Base-by-base conservation (phyloP, 306 rosid species). In the Malus orientalis region DNA sequence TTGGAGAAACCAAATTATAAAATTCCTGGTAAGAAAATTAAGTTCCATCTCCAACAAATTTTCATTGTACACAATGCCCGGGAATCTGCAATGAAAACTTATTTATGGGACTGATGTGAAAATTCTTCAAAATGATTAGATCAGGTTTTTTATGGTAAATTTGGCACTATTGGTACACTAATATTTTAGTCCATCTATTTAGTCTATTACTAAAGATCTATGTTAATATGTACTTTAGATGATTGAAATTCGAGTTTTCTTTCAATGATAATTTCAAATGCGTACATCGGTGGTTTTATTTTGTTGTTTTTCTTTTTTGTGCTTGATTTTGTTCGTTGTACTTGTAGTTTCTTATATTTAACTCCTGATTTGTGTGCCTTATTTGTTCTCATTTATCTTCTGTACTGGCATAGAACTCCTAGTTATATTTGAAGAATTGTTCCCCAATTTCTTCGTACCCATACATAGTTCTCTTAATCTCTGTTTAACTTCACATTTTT, bases 401-500 rank as follows among this genome's bases (percentile, higher is more conserved):
- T 70, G 5, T 53, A 7, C 51, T 55, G 14, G 29, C 65, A 32
- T 55, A 19, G 53, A 33, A 71, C 1, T 58, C 76, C 67, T 33
- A 19, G 32, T 13, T 25, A 72, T 5, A 18, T 32, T 61, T 47
- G 32, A 74, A 60, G 32, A 18, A 27, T 25, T 60, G 25, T 73
- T 30, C 30, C 67, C 51, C 25, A 8, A 33, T 66, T 38, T 33
- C 76, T 70, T 60, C 69, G 75, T 67, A 53, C 38, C 76, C 74
- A 51, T 23, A 49, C 63, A 61, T 15, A 69, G 64, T 77, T 63
- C 69, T n/a, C 19, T 36, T 61, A 12, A 18, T 64, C 62, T 76
- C 70, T 67, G 64, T 83, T 69, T 78, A 74, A 82, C 74, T 74
- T 74, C n/a, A 51, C 45, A 15, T 74, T 72, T 30, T 78, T 79